phyloP scores from a whole-genome alignment of 1,284 basidiomycete genomes.

The Ustilago bromivora region DNA sequence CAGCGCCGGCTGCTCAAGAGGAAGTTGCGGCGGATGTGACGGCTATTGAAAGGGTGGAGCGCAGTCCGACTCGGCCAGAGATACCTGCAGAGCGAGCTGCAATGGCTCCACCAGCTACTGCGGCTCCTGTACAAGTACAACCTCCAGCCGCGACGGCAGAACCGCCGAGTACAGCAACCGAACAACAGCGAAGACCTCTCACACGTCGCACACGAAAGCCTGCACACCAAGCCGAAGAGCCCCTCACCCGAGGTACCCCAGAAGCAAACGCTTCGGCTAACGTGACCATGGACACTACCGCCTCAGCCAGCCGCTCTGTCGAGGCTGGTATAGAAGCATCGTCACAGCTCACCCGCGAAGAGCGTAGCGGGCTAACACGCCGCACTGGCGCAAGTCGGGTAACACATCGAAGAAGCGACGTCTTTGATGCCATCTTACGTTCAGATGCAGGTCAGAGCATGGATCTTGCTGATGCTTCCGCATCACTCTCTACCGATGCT shows the following conservation, averaged over 20 bases:
- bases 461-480: background rate
- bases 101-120: background rate
- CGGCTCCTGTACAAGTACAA: background rate
- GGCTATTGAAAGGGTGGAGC: constrained; percentile 1
- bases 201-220: constrained; percentile 45
- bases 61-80: background rate
- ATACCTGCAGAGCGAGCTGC: background rate
- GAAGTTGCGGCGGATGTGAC: constrained; percentile 9
- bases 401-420: constrained; percentile 35
- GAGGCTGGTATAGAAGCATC: background rate
- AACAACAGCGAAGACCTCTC: constrained; percentile 33
- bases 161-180: constrained; percentile 8
- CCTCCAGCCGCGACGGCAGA: background rate
- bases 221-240: background rate
- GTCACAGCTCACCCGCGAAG: constrained; percentile 22
- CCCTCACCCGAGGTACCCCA: background rate
- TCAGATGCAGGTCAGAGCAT: background rate
- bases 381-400: constrained; percentile 40
- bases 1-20: background rate
- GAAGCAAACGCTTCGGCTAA: background rate
- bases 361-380: constrained; percentile 36
- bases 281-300: background rate
- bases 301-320: background rate
- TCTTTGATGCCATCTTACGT: constrained; percentile 45
- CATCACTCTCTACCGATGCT: background rate